A percentile compares a stretch with the other conserved stretches of the same genome.
These are phyloP conservation scores for Hericium rajendrae DNA, from an alignment of 768 basidiomycete genomes.

Conservation along the genomic window DNA sequence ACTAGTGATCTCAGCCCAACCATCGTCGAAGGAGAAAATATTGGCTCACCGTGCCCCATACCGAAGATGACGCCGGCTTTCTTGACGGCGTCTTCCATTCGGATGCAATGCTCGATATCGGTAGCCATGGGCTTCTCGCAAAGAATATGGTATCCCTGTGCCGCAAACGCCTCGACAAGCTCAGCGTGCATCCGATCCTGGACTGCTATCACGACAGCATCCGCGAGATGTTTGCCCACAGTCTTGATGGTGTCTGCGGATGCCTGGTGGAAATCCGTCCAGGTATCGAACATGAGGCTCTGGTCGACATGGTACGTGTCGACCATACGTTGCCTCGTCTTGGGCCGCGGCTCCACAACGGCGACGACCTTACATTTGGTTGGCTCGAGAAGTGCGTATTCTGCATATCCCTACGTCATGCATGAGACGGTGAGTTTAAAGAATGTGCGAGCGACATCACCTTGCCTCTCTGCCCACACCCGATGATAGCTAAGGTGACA, in stretches of 20 bases:
- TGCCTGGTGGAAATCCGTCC: constrained; percentile 60
- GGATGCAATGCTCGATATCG: constrained; percentile 56
- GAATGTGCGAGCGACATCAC: constrained; percentile 26
- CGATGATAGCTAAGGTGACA: constrained; percentile 68
- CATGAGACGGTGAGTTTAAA: not conserved
- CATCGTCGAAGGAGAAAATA: not conserved
- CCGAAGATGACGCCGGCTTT: constrained; percentile 70
- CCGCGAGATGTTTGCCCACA: constrained; percentile 63
- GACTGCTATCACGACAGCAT: constrained; percentile 74
- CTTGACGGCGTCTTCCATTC: constrained; percentile 65
- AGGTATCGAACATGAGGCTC: constrained; percentile 62
- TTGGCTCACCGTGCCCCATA: constrained; percentile 67
- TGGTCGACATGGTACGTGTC: constrained; percentile 47
- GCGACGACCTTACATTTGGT: constrained; percentile 67
- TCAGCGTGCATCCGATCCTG: constrained; percentile 75
- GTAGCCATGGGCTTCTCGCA: constrained; percentile 95
- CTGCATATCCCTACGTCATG: constrained; percentile 26
- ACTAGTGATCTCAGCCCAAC: constrained; percentile 33
- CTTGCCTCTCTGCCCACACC: constrained; percentile 77
- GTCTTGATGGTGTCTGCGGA: constrained; percentile 57
- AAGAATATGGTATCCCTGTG: constrained; percentile 79
- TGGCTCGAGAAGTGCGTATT: constrained; percentile 52
- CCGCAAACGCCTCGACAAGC: constrained; percentile 63
- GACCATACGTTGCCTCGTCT: constrained; percentile 52
- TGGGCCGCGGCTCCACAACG: constrained; percentile 73